Conservation (phyloP, 306 rosid species). For the Styphnolobium japonicum region DNA sequence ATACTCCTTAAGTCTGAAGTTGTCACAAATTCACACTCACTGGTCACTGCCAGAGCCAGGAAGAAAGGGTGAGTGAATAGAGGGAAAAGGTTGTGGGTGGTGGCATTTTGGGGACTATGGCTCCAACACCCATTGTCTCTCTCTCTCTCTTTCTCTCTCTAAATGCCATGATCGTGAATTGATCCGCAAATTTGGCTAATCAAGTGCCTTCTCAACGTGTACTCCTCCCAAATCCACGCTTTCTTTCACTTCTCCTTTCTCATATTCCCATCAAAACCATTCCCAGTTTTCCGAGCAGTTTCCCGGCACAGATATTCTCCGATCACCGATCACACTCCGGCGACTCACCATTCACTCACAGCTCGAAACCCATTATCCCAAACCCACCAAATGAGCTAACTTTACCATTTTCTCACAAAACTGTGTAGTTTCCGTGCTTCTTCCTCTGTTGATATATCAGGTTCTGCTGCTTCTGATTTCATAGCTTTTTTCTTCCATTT, state of each 20-base stretch:
- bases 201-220: slow-evolving; percentile 14
- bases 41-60: not conserved
- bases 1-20: not conserved
- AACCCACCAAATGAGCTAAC: not conserved
- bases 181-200: slow-evolving; percentile 43
- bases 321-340: not conserved
- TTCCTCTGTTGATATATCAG: not conserved
- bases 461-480: not conserved
- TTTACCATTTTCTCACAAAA: not conserved
- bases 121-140: not conserved
- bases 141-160: not conserved
- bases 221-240: slow-evolving; percentile 16
- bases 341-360: not conserved
- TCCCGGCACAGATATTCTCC: slow-evolving; percentile 13
- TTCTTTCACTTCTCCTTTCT: not conserved
- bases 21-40: not conserved
- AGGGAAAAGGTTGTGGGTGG: not conserved
- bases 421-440: not conserved
- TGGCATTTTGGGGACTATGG: not conserved
- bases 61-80: not conserved
- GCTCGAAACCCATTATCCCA: not conserved
- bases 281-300: slow-evolving; percentile 8
- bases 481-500: not conserved
- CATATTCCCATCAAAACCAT: not conserved
- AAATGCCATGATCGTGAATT: slow-evolving; percentile 9